A percentile compares a stretch with the other conserved stretches of the same genome.
Conservation (phyloP, 768 basidiomycete species). For the Postia placenta region DNA sequence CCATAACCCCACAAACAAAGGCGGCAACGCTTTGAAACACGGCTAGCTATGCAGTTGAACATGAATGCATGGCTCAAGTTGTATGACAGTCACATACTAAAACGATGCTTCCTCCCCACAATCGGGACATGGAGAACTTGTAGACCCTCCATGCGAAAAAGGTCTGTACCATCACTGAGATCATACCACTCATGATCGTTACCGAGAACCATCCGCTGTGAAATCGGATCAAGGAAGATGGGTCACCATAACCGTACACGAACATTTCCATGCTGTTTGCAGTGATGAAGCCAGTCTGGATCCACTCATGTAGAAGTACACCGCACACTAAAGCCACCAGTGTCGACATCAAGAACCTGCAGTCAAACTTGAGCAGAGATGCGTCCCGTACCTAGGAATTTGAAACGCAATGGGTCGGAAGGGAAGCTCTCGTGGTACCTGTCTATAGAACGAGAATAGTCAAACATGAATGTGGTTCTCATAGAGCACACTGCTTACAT, state of each 20-base stretch:
- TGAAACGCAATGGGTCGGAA: background rate
- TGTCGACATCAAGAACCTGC: background rate
- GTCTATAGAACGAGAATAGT: constrained; percentile 1
- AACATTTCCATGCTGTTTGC: background rate
- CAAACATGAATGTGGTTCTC: background rate
- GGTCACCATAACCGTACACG: constrained; percentile 7
- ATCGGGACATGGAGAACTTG: background rate
- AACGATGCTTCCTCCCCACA: constrained; percentile 1
- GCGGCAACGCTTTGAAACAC: background rate
- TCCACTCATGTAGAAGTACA: constrained; percentile 6
- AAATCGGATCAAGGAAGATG: background rate
- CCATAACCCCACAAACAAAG: background rate
- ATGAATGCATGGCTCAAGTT: background rate
- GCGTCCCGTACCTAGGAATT: constrained; percentile 1
- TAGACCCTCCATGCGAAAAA: constrained; percentile 9
- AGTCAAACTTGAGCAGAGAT: background rate
- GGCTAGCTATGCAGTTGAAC: background rate
- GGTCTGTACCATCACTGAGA: constrained; percentile 7
- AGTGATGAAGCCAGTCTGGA: constrained; percentile 12
- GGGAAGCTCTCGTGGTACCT: constrained; percentile 5
- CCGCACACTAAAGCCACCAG: constrained; percentile 5
- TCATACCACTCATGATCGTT: constrained; percentile 8
- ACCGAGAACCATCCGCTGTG: constrained; percentile 11
- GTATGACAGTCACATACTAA: background rate
- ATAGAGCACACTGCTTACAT: background rate